Evolutionary conservation across 805 yeast species (phyloP), one percentile per base, ranked within the genome.

Genomic region (Yamadazyma insecticola): DNA sequence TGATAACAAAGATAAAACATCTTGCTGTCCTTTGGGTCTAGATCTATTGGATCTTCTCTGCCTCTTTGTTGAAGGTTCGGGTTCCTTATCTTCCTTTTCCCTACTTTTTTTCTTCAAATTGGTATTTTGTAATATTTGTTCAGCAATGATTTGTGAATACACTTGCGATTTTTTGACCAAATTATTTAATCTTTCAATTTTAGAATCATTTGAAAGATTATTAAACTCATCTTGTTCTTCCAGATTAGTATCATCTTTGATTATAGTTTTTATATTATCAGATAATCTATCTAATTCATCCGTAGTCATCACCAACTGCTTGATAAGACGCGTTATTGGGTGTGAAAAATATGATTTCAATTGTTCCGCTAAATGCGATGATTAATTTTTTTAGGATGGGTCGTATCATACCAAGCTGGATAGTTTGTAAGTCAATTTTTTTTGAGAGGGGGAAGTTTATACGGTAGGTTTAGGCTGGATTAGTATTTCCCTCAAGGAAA

Each of bases 91-190:
- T 8, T 31, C 14, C 10, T 22, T 23, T 9, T 22, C 19, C n/a
- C 36, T 19, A 3, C 28, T 28, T 44, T 43, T 51, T 38, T 37
- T 39, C 44, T 44, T 51, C 36, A 33, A 37, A 28, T 39, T 37
- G 37, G 57, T 40, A 44, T 40, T 15, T 39, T 74, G 74, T 24
- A 81, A 48, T 26, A 90, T 68, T 8, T 89, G 80, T 30, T 87
- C 89, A 3, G 95, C 78, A 24, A 90, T 84, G 42, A 90, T 86
- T 39, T 80, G 75, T 1, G 97, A 82, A 56, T 86, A 90, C 2
- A 89, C 74, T 50, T 87, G 89, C 12, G 96, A 85, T 49, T 85
- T 81, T 46, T 83, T 81, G n/a, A 90, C 87, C 40, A 90, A 66
- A 22, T 76, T 78, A 36, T 84, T 74, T 32, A 90, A 61, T 33